phyloP scores from a whole-genome alignment of 2,329 filamentous ascomycete genomes.

The Sclerotinia minor region DNA sequence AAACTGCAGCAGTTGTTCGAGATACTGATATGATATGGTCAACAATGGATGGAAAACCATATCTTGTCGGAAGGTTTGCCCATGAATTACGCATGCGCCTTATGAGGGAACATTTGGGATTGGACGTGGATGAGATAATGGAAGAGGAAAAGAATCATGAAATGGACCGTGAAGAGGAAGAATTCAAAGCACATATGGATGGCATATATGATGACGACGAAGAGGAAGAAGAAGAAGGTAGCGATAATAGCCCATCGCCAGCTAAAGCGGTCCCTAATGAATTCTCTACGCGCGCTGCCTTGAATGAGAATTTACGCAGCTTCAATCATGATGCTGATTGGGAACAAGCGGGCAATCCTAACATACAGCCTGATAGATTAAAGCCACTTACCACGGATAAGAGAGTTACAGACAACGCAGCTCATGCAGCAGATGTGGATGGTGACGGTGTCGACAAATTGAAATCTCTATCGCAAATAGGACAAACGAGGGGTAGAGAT shows the following conservation, averaged over 20 bases:
- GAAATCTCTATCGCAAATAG: constrained; percentile 62
- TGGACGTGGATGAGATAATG: constrained; percentile 88
- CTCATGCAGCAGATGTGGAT: constrained; percentile 72
- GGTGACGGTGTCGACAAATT: constrained; percentile 78
- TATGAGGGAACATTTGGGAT: constrained; percentile 95
- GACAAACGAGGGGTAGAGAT: constrained; percentile 66
- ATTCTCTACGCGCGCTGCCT: constrained; percentile 51
- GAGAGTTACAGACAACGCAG: constrained; percentile 58
- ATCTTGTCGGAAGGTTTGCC: constrained; percentile 86
- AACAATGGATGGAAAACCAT: constrained; percentile 85
- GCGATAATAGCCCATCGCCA: constrained; percentile 20
- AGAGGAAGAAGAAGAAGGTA: constrained; percentile 39
- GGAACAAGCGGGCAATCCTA: constrained; percentile 41
- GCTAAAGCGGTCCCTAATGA: constrained; percentile 47
- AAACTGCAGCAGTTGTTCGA: constrained; percentile 84
- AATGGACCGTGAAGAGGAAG: constrained; percentile 54
- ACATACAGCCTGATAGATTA: constrained; percentile 48
- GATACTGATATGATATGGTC: constrained; percentile 93
- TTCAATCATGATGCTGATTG: constrained; percentile 72
- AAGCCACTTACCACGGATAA: constrained; percentile 48
- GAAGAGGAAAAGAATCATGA: constrained; percentile 74
- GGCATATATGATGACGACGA: constrained; percentile 57
- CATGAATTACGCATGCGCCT: constrained; percentile 89
- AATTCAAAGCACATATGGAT: constrained; percentile 61
- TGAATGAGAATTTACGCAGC: constrained; percentile 59